Percentiles rank a stretch among this genome's conserved stretches.
phyloP scores from a whole-genome alignment of 2,329 filamentous ascomycete species.

The Phaeosphaeria sp. region DNA sequence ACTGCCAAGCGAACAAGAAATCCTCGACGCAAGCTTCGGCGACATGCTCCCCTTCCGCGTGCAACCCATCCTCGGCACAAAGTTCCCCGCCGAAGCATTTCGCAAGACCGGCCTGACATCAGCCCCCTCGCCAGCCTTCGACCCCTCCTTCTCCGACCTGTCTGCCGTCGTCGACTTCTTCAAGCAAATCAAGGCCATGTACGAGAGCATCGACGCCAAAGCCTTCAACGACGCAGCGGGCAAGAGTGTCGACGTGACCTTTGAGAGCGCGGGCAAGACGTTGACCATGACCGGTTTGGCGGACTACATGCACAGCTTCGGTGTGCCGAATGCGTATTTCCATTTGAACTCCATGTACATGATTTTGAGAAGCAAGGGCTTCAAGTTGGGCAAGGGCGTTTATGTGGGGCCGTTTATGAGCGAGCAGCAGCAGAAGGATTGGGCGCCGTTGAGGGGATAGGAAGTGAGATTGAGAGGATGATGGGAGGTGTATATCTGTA shows the following conservation, averaged over 20 bases:
- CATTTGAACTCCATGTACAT: conserved; percentile 34
- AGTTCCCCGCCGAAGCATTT: conserved; percentile 18
- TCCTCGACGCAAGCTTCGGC: conserved; percentile 22
- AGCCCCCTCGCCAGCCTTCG: conserved; percentile 7
- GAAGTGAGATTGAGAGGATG: background rate
- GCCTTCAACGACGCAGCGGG: conserved; percentile 22
- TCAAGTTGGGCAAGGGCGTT: conserved; percentile 21
- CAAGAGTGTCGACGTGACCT: conserved; percentile 18
- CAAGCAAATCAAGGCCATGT: conserved; percentile 15
- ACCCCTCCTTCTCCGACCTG: conserved; percentile 18
- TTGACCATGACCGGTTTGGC: conserved; percentile 20
- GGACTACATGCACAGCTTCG: conserved; percentile 21
- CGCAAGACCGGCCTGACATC: conserved; percentile 12
- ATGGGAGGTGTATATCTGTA: background rate
- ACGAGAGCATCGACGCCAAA: conserved; percentile 23
- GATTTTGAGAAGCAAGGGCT: conserved; percentile 25
- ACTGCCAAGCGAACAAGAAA: conserved; percentile 20
- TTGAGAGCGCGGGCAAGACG: conserved; percentile 9
- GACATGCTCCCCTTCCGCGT: conserved; percentile 29
- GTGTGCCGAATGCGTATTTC: conserved; percentile 30
- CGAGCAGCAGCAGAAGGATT: conserved; percentile 26
- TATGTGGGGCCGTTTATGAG: conserved; percentile 25
- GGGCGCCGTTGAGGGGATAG: conserved; percentile 24
- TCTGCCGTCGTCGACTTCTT: conserved; percentile 29
- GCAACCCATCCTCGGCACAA: conserved; percentile 25